These are phyloP conservation scores for Xylaria sp. DNA, from an alignment of 2,329 filamentous ascomycete species.

Conservation along the genomic window DNA sequence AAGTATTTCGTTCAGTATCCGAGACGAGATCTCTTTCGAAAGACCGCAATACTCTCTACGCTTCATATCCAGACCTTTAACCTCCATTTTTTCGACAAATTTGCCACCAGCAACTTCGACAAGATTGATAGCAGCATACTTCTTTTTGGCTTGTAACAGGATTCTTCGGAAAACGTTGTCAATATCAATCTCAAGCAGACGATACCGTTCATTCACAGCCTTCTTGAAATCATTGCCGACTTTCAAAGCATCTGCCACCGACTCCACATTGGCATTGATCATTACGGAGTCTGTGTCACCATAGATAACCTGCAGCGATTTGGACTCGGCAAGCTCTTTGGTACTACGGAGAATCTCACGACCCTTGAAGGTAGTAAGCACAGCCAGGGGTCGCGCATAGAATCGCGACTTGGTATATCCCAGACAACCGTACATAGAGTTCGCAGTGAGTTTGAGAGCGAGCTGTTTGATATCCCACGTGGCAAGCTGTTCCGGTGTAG, in stretches of 20 bases:
- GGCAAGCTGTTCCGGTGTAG: slow-evolving; percentile 85
- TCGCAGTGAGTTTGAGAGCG: slow-evolving; percentile 95
- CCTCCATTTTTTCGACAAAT: slow-evolving; percentile 92
- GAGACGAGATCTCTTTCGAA: slow-evolving; percentile 92
- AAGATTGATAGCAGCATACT: slow-evolving; percentile 97
- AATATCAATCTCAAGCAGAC: slow-evolving; percentile 94
- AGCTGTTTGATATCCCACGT: slow-evolving; percentile 99
- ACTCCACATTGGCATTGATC: slow-evolving; percentile 99
- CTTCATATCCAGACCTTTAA: slow-evolving; percentile 98
- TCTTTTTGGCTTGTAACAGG: slow-evolving; percentile 96
- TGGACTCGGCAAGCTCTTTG: slow-evolving; percentile 93
- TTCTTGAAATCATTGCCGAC: slow-evolving; percentile 96
- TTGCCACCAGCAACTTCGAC: slow-evolving; percentile 84
- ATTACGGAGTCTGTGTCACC: slow-evolving; percentile 99
- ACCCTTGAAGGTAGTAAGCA: slow-evolving; percentile 96
- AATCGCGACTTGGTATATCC: slow-evolving; percentile 97
- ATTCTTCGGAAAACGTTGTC: slow-evolving; percentile 97
- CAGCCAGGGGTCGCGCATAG: slow-evolving; percentile 92
- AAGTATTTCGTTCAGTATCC: slow-evolving; percentile 91
- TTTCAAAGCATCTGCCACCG: slow-evolving; percentile 87
- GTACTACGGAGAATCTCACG: slow-evolving; percentile 97
- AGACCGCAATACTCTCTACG: slow-evolving; percentile 95
- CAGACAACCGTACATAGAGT: slow-evolving; percentile 99
- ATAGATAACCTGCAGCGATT: slow-evolving; percentile 93
- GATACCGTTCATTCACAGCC: slow-evolving; percentile 93